Evolutionary conservation across 495 filamentous ascomycete genomes (phyloP).

Genomic region (Xylaria venustula): DNA sequence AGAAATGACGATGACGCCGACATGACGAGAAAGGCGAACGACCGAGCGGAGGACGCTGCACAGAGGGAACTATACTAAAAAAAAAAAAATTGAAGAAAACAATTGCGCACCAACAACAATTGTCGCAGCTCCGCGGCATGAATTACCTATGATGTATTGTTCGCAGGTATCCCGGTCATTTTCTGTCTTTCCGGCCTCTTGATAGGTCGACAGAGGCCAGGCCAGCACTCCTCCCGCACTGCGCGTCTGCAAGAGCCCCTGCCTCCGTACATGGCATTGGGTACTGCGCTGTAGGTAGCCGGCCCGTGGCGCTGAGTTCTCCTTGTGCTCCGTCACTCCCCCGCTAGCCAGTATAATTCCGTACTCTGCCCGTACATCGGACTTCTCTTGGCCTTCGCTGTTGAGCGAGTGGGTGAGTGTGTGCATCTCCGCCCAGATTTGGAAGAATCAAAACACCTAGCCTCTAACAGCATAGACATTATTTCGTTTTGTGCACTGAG

Average conservation of each 20-base stretch:
- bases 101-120: neutral
- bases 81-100: neutral
- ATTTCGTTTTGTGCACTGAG: too few relatives aligned
- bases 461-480: too few relatives aligned
- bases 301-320: neutral
- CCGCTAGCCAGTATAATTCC: too few relatives aligned
- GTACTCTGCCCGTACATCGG: neutral
- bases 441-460: too few relatives aligned
- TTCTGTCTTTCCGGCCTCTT: neutral
- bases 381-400: neutral
- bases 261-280: too few relatives aligned
- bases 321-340: too few relatives aligned
- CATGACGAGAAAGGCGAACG: neutral
- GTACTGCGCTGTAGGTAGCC: neutral
- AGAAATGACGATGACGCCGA: constrained; percentile 4
- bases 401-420: too few relatives aligned
- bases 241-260: neutral
- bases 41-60: neutral
- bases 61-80: neutral
- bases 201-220: neutral
- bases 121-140: constrained; percentile 8
- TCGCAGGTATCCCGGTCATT: neutral
- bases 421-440: neutral
- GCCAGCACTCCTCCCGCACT: constrained; percentile 5
- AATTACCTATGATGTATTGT: constrained; percentile 15